Base-by-base conservation (phyloP, 495 filamentous ascomycete species). In the Lasiosphaeris hirsuta region DNA sequence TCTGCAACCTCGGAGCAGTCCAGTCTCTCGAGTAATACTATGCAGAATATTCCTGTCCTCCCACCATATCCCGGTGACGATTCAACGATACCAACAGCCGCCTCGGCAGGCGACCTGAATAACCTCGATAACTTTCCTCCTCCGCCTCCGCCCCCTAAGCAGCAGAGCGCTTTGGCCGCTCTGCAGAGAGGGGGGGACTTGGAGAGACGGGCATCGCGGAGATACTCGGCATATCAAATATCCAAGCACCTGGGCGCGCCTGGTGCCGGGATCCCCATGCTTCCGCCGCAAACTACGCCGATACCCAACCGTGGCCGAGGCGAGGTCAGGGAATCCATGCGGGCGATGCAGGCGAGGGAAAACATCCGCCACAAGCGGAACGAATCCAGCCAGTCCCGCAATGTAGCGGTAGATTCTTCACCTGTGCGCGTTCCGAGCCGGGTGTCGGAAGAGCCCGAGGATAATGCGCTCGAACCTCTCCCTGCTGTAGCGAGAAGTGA, bases 161-260 rank as follows among this genome's bases (percentile, higher is more conserved):
- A 92, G 61, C 88, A 95, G 65, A 93, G 96, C 76, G 94, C 94
- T 8, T 77, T 98, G 48, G 90, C 89, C 39, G 92, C 92, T 42
- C 71, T 98, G 58, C 95, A 97, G 69, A 80, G 90, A 68, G 91
- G 92, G 51, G 90, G 92, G 5, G 90, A 96, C 56, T 75, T 97
- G n/a, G 93, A 97, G 65, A 82, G 94, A 61, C 83, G 94, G 62
- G 95, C 94, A 9, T 97, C 95, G 3, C 81, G 92, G 63, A 78
- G 94, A 62, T 97, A 97, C 67, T 97, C 92, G 34, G 86, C 88
- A 40, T 98, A 97, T 72, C 95, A 97, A 63, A 92, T 97, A 45
- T 89, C 90, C 18, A 97, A 96, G 63, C 90, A 96, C 57, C 79
- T 97, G 3, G 94, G 93, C 2, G 81, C 85, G 19, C 86, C 87